Conservation (phyloP, 2,329 filamentous ascomycete genomes). For the Monosporascus sp. region DNA sequence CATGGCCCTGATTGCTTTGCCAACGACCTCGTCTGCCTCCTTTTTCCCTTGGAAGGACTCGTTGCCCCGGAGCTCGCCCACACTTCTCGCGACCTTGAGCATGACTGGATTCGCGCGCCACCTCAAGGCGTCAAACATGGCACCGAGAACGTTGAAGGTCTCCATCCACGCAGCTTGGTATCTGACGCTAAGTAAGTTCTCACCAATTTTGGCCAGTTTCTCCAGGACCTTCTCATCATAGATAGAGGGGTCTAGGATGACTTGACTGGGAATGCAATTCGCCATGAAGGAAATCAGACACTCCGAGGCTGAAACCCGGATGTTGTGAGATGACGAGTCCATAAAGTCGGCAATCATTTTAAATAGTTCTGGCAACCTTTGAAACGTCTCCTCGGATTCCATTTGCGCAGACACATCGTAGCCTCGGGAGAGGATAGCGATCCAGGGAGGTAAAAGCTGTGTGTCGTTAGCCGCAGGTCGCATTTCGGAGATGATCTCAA, state of each 20-base stretch:
- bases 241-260: slow-evolving; percentile 81
- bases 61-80: slow-evolving; percentile 84
- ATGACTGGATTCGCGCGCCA: slow-evolving; percentile 82
- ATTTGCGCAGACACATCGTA: slow-evolving; percentile 92
- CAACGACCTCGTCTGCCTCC: slow-evolving; percentile 85
- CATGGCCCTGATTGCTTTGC: slow-evolving; percentile 82
- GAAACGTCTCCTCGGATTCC: slow-evolving; percentile 84
- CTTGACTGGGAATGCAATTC: slow-evolving; percentile 79
- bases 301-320: slow-evolving; percentile 89
- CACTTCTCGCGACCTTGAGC: slow-evolving; percentile 64
- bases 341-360: slow-evolving; percentile 74
- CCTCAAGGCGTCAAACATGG: slow-evolving; percentile 79
- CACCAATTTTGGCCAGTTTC: slow-evolving; percentile 68
- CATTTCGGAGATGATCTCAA: slow-evolving; percentile 88
- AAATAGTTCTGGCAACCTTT: slow-evolving; percentile 82
- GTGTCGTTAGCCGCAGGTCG: slow-evolving; percentile 91
- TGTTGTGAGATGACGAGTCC: slow-evolving; percentile 83
- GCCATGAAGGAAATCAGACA: slow-evolving; percentile 89
- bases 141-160: slow-evolving; percentile 81
- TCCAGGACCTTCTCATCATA: slow-evolving; percentile 88
- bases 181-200: slow-evolving; percentile 76
- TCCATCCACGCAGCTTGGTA: slow-evolving; percentile 94
- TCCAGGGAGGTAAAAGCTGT: slow-evolving; percentile 91
- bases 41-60: slow-evolving; percentile 91
- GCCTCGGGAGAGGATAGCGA: slow-evolving; percentile 87